A percentile compares a stretch with the other conserved stretches of the same genome.
phyloP scores from a whole-genome alignment of 345 rosid genomes.

The Populus euphratica region DNA sequence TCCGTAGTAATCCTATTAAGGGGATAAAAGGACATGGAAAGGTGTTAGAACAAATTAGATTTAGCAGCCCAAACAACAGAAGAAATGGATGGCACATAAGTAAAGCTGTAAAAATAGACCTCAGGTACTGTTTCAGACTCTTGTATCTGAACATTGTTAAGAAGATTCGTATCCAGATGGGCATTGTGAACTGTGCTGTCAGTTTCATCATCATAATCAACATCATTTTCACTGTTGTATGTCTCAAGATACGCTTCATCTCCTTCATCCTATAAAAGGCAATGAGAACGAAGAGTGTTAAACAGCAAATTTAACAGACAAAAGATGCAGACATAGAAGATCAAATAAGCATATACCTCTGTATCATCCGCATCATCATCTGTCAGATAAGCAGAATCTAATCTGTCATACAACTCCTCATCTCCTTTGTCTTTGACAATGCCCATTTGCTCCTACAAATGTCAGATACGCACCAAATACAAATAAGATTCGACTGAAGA shows the following conservation, averaged over 20 bases:
- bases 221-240: slow-evolving; percentile 12
- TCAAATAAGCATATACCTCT: slow-evolving; percentile 30
- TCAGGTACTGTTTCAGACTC: slow-evolving; percentile 16
- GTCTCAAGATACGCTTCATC: slow-evolving; percentile 30
- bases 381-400: slow-evolving; percentile 61
- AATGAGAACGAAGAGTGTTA: neutral
- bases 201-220: slow-evolving; percentile 1
- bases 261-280: slow-evolving; percentile 46
- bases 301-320: neutral
- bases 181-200: neutral
- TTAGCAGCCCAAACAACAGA: neutral
- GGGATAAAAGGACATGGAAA: neutral
- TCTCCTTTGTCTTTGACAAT: slow-evolving; percentile 51
- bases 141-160: slow-evolving; percentile 4
- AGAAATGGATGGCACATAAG: neutral
- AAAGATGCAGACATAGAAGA: neutral
- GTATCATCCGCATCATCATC: slow-evolving; percentile 47
- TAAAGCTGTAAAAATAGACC: slow-evolving; percentile 6
- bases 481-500: neutral
- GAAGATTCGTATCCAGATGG: slow-evolving; percentile 8
- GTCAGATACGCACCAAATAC: slow-evolving; percentile 4
- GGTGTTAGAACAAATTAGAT: neutral
- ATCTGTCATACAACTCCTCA: slow-evolving; percentile 50
- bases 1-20: neutral
- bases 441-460: slow-evolving; percentile 62